Conservation (phyloP, 139 green algal species). For the Diplosphaera chodatii region DNA sequence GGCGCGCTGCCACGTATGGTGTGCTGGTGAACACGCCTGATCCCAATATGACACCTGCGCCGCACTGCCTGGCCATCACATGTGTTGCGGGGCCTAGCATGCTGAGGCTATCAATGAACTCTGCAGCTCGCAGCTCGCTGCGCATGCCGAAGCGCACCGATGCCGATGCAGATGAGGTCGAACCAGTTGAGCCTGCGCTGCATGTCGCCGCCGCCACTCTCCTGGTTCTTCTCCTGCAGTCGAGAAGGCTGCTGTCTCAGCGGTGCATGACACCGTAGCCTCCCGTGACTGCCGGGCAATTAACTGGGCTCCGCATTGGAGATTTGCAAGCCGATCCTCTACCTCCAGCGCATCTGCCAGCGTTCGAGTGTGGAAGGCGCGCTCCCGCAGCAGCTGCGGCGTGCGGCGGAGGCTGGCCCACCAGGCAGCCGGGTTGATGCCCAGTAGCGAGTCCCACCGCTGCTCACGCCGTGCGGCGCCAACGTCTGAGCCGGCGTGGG, state of each 20-base stretch:
- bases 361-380: not conserved
- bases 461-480: not conserved
- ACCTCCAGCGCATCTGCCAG: not conserved
- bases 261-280: too few species aligned
- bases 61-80: too few species aligned
- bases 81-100: too few species aligned
- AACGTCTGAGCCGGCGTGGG: not conserved
- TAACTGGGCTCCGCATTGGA: too few species aligned
- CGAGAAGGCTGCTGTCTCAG: too few species aligned
- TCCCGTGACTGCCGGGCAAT: too few species aligned
- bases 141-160: not conserved
- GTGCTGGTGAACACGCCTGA: not conserved
- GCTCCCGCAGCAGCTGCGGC: not conserved
- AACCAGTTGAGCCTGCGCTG: not conserved
- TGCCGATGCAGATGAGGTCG: conserved; percentile 1
- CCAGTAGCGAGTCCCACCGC: not conserved
- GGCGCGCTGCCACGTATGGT: not conserved
- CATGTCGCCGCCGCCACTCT: not conserved
- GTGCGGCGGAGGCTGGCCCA: not conserved
- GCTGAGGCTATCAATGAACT: too few species aligned
- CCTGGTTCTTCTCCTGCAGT: not conserved
- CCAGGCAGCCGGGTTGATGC: not conserved
- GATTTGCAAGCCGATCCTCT: too few species aligned
- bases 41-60: not conserved
- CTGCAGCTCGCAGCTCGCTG: too few species aligned